phyloP scores from a whole-genome alignment of 495 filamentous ascomycete genomes.

The Aspergillus taichungensis region DNA sequence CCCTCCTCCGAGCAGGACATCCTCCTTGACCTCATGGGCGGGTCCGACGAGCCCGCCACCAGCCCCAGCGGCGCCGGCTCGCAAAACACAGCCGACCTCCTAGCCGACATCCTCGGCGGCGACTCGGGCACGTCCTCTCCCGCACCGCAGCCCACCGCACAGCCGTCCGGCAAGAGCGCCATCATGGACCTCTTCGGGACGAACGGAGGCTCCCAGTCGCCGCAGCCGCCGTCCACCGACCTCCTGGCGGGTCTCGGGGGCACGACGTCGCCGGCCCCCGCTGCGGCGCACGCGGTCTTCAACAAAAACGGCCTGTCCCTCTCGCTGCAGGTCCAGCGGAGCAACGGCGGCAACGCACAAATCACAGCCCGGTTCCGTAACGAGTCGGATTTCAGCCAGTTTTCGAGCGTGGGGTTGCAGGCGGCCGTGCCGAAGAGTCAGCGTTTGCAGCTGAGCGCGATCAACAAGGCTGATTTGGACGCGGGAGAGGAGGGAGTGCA shows the following conservation, averaged over 20 bases:
- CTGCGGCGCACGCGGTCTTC: conserved; percentile 58
- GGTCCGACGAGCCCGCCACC: conserved; percentile 50
- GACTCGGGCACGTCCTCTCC: conserved; percentile 44
- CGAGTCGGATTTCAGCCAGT: conserved; percentile 49
- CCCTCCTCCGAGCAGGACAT: conserved; percentile 82
- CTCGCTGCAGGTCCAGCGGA: conserved; percentile 72
- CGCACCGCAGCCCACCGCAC: conserved; percentile 43
- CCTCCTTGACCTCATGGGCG: conserved; percentile 87
- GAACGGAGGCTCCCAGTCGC: conserved; percentile 32
- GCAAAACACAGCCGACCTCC: conserved; percentile 73
- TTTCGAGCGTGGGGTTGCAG: conserved; percentile 71
- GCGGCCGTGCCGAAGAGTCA: conserved; percentile 95
- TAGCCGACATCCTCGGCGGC: conserved; percentile 70
- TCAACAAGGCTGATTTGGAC: conserved; percentile 67
- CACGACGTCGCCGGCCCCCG: conserved; percentile 29
- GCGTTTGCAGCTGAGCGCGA: conserved; percentile 79
- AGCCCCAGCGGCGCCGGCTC: conserved; percentile 51
- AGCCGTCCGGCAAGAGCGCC: conserved; percentile 42
- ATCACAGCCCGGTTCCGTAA: conserved; percentile 80
- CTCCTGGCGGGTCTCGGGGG: conserved; percentile 39
- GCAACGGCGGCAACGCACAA: conserved; percentile 58
- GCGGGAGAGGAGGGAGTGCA: conserved; percentile 78
- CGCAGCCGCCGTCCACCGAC: conserved; percentile 35
- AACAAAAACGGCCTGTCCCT: conserved; percentile 77
- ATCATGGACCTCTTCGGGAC: conserved; percentile 78